A percentile compares a stretch with the other conserved stretches of the same genome.
Conservation (phyloP, 208 protist species). For the Angomonas ambiguus region DNA sequence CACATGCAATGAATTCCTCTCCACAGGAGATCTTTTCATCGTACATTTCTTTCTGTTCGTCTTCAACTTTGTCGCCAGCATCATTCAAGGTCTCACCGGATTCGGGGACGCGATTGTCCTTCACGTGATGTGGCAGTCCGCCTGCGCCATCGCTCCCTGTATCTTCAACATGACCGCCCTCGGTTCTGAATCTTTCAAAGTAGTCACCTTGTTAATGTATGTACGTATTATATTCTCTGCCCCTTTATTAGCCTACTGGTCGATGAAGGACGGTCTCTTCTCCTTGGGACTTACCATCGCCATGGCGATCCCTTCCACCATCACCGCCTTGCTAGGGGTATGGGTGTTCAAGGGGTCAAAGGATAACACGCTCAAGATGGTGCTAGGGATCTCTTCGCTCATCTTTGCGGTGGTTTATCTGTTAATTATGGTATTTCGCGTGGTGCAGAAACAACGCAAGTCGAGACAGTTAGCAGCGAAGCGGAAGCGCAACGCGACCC, state of each 20-base stretch:
- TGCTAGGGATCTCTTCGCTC: constrained; percentile 36
- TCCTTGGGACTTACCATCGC: constrained; percentile 25
- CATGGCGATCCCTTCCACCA: constrained; percentile 37
- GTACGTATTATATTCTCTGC: constrained; percentile 28
- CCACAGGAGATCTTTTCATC: constrained; percentile 2
- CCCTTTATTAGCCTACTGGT: constrained; percentile 25
- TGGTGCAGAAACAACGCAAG: constrained; percentile 4
- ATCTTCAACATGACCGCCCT: constrained; percentile 30
- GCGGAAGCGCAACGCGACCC: not conserved
- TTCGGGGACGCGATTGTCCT: constrained; percentile 43
- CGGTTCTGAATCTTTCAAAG: constrained; percentile 24
- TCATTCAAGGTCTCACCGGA: constrained; percentile 29
- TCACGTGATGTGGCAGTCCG: constrained; percentile 34
- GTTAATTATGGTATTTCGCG: constrained; percentile 17
- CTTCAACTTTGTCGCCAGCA: constrained; percentile 30
- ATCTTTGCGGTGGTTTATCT: constrained; percentile 31
- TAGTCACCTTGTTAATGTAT: constrained; percentile 36
- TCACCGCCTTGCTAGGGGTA: constrained; percentile 22
- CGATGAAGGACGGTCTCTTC: constrained; percentile 27
- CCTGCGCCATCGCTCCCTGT: constrained; percentile 15
- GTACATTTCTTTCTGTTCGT: constrained; percentile 16
- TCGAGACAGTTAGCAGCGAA: not conserved
- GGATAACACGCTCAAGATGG: constrained; percentile 21
- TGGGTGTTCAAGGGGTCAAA: constrained; percentile 18
- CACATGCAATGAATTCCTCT: constrained; percentile 14